Conservation (phyloP, 2,329 filamentous ascomycete genomes). For the Capronia americana region DNA sequence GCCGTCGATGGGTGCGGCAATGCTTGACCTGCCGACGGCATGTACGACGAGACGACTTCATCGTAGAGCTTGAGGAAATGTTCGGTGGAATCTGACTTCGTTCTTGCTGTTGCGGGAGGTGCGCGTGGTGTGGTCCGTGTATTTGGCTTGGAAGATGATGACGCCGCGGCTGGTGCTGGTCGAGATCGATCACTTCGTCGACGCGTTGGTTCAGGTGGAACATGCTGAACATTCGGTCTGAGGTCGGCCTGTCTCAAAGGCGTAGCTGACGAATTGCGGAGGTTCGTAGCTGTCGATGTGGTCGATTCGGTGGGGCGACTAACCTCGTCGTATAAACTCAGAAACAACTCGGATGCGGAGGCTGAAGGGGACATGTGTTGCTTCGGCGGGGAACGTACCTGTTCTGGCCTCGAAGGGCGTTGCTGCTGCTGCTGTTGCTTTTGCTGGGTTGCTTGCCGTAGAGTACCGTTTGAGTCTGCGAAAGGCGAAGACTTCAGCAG, state of each 20-base stretch:
- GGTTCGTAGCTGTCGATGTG: neutral
- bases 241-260: neutral
- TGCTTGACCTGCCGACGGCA: neutral
- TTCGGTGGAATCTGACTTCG: neutral
- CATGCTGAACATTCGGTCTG: neutral
- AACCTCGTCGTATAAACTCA: constrained; percentile 10
- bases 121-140: neutral
- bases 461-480: neutral
- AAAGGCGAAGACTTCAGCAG: constrained; percentile 19
- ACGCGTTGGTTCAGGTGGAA: neutral
- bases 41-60: constrained; percentile 1
- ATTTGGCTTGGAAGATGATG: neutral
- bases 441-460: neutral
- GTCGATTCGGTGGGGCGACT: neutral
- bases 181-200: neutral
- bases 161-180: neutral
- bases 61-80: constrained; percentile 11
- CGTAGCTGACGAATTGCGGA: neutral
- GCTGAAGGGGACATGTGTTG: neutral
- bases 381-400: neutral
- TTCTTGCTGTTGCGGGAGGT: neutral
- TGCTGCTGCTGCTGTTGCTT: neutral
- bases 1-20: neutral
- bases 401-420: neutral
- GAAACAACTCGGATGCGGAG: constrained; percentile 8